phyloP scores from a whole-genome alignment of 208 protist species.

The Crithidia thermophila region DNA sequence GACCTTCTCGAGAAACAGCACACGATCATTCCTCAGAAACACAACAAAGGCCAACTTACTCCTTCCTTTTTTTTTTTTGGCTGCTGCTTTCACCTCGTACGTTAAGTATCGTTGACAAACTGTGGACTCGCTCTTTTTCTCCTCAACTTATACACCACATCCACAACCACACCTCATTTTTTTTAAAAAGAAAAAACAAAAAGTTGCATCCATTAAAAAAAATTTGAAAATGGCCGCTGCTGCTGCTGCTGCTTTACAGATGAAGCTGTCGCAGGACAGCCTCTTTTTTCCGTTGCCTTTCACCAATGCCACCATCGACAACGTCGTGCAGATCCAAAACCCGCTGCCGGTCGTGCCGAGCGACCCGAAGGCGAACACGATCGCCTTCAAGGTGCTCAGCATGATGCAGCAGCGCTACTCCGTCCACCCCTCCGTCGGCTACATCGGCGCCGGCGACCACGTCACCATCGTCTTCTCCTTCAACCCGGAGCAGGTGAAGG shows the following conservation, averaged over 20 bases:
- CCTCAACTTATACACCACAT: no score
- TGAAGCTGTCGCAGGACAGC: constrained; percentile 70
- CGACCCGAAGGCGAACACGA: constrained; percentile 52
- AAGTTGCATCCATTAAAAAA: no score
- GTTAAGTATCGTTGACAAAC: no score
- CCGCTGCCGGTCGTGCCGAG: constrained; percentile 35
- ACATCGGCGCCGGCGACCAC: constrained; percentile 61
- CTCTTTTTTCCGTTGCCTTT: constrained; percentile 85
- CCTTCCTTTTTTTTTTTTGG: no score
- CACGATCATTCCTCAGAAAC: no score
- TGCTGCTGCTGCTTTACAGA: constrained; percentile 21
- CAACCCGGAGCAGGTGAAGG: constrained; percentile 57
- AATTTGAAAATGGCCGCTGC: no score
- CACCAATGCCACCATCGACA: constrained; percentile 74
- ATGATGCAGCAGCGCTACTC: constrained; percentile 70
- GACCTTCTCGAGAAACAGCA: no score
- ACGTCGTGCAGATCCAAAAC: constrained; percentile 77
- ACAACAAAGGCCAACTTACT: no score
- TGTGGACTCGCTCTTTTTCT: no score
- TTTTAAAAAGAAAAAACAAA: no score
- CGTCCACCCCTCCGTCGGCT: constrained; percentile 59
- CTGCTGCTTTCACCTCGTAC: no score
- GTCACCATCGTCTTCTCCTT: constrained; percentile 64
- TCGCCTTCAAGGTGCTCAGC: constrained; percentile 81
- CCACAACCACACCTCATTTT: no score